A percentile compares a stretch with the other conserved stretches of the same genome.
phyloP scores from a whole-genome alignment of 2,329 filamentous ascomycete genomes.

The Knoxdaviesia proteae region DNA sequence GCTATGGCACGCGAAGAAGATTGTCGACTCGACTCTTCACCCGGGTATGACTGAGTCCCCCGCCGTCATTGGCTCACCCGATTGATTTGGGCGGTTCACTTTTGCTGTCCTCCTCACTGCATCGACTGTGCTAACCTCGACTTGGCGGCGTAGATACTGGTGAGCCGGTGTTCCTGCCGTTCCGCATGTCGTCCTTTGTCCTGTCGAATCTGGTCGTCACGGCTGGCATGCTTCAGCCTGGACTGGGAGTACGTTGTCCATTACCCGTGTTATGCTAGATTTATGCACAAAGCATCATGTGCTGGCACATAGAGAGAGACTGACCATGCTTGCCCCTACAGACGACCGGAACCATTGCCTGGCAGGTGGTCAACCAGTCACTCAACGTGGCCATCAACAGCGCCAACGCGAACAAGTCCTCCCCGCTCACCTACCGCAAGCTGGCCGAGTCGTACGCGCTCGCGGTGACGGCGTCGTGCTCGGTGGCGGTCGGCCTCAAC shows the following conservation, averaged over 20 bases:
- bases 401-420: conserved; percentile 95
- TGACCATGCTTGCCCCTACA: conserved; percentile 11
- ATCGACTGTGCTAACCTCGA: conserved; percentile 4
- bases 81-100: no score
- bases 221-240: conserved; percentile 88
- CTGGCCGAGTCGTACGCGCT: conserved; percentile 79
- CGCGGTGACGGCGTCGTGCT: conserved; percentile 82
- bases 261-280: background rate
- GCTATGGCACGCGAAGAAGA: conserved; percentile 89
- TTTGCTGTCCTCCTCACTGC: no score
- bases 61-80: background rate
- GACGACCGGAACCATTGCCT: conserved; percentile 70
- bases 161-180: conserved; percentile 76
- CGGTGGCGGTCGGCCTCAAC: conserved; percentile 82
- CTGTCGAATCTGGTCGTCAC: conserved; percentile 88
- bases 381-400: conserved; percentile 97
- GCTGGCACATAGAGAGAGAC: conserved; percentile 21
- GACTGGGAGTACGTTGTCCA: conserved; percentile 37
- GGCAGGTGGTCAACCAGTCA: conserved; percentile 94
- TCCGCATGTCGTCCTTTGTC: conserved; percentile 93
- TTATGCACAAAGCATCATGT: conserved; percentile 2
- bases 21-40: conserved; percentile 89
- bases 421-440: conserved; percentile 59
- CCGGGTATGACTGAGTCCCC: conserved; percentile 40
- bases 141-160: conserved; percentile 52